Evolutionary conservation across 345 rosid genomes (phyloP), one percentile per base, ranked within the genome.

Genomic region (Conringia planisiliqua): DNA sequence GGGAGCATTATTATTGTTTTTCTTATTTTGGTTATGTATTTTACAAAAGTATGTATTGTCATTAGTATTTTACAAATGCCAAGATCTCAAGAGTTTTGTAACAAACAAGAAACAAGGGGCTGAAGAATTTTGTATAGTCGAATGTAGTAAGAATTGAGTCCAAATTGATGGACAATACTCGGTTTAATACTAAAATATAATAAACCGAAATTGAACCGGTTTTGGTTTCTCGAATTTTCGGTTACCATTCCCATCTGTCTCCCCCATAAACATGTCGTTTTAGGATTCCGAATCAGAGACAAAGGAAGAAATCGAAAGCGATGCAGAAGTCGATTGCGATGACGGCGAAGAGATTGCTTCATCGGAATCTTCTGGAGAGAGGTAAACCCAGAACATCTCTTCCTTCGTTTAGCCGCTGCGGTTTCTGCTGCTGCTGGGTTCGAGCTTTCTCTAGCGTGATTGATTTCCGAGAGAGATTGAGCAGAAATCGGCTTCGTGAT

Each of bases 141-240:
- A 22, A 22, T 22, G 2, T 22, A 22, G 24, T 22, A 22, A 22
- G 24, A 22, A 22, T 22, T 22, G 1, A 22, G 24, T 22, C 24
- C 1, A 22, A 22, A 22, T 22, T 22, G 24, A 22, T 22, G 24
- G 24, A 22, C 24, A 22, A 33, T 7, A 30, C 9, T 27, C 40
- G 63, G 44, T 57, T 70, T 14, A 16, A 3, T 11, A 55, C 1
- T 12, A 5, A 11, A 36, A 38, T 7, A 8, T n/a, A 38, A 9
- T 64, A 20, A 62, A 65, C 78, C 72, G 64, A 42, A 63, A 30
- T 0, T 24, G 3, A 66, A 47, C 68, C 73, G 62, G 72, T 27
- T 74, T 66, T 13, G 20, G 39, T 42, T 42, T 43, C 17, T 43
- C 18, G 2, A 40, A 40, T 40, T 40, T 1, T 13, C n/a, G 17